Evolutionary conservation across 805 yeast genomes (phyloP), one percentile per base, ranked within the genome.

Genomic region (Ogataea corticis): DNA sequence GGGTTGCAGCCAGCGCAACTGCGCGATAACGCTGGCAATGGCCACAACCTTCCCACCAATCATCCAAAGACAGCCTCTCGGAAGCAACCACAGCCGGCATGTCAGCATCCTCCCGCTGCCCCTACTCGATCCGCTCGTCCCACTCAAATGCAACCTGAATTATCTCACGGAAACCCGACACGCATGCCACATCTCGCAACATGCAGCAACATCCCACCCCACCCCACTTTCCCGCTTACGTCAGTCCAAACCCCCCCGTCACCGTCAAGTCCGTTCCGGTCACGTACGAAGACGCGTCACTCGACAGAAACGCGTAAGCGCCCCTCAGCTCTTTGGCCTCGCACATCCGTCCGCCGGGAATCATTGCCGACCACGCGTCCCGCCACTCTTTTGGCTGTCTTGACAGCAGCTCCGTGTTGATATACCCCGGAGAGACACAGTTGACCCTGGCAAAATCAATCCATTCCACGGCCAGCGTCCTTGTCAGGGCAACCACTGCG

Each of bases 301-400:
- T 65, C 9, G 76, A 77, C 52, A 74, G 65, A 58, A 70, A 74
- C 41, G 74, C 59, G 59, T 71, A 73, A n/a, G 77, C 77, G 40
- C 79, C 78, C 11, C 65, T 72, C 50, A 74, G 64, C 54, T 74
- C 79, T 44, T 69, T 63, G 25, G 77, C 70, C 28, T 54, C 57
- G 29, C 71, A 75, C 53, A 71, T 71, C 58, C 79, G 66, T 4
- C 72, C 75, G 61, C 64, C 63, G 40, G 78, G 77, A 25, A 54
- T 58, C 36, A 57, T 32, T 7, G 42, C 18, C 48, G 41, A 50
- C 66, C 63, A 60, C 17, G 48, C 45, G 3, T 48, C 49, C 35
- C 54, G 53, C 38, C 51, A 47, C 9, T 55, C 58, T 33, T 44
- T 41, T 11, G 56, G 55, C 10, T 57, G 54, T 40, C 45, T 51